These are phyloP conservation scores for Yamadazyma membranifaciens DNA, from an alignment of 1,139 yeast genomes.

Conservation along the genomic window DNA sequence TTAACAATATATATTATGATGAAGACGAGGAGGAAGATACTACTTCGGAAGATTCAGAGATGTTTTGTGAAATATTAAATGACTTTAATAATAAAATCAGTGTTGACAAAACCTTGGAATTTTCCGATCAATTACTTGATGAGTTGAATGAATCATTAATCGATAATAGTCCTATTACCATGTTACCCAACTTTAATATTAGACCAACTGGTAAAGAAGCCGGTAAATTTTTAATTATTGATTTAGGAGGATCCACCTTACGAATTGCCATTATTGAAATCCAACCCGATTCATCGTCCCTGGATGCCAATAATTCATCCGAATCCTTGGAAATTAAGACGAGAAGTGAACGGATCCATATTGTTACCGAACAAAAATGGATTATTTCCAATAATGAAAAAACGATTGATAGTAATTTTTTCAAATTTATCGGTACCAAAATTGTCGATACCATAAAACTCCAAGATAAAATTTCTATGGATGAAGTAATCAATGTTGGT, in stretches of 20 bases:
- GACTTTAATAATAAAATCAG: conserved; percentile 15
- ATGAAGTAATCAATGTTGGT: conserved; percentile 36
- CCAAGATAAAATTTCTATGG: conserved; percentile 24
- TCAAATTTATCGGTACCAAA: conserved; percentile 37
- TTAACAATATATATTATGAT: neutral
- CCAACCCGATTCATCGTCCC: conserved; percentile 15
- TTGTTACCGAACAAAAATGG: conserved; percentile 42
- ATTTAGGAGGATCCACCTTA: conserved; percentile 56
- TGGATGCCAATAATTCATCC: too few relatives aligned
- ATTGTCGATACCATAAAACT: conserved; percentile 28
- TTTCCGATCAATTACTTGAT: conserved; percentile 17
- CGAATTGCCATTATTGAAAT: conserved; percentile 47
- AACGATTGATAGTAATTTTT: conserved; percentile 36
- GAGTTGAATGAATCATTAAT: conserved; percentile 32
- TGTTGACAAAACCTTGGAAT: conserved; percentile 11
- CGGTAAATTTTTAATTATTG: conserved; percentile 48
- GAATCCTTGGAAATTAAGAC: conserved; percentile 6
- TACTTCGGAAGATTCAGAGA: conserved; percentile 1
- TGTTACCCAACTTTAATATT: conserved; percentile 48
- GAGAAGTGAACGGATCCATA: conserved; percentile 23
- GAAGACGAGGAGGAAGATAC: neutral
- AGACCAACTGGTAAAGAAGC: conserved; percentile 41
- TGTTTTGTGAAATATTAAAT: conserved; percentile 2
- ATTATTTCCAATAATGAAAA: conserved; percentile 38
- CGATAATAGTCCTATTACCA: conserved; percentile 32